Percentiles rank a stretch among this genome's conserved stretches.
These are phyloP conservation scores for Diphasiastrum complanatum DNA, from an alignment of 83 land plant species.

Conservation along the genomic window DNA sequence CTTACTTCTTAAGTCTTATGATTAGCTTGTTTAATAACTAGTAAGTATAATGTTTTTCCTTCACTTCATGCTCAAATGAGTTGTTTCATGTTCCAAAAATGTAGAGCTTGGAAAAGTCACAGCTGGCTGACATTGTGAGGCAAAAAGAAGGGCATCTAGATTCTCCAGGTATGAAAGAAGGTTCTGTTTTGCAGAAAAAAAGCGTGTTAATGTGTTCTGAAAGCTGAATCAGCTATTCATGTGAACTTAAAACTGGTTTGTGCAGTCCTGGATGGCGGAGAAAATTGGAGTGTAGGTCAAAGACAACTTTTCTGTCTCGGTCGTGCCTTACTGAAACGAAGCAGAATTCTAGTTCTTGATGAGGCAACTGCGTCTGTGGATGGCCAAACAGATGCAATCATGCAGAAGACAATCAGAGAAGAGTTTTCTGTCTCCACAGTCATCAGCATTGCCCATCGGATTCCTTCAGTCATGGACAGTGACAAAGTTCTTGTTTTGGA, in stretches of 20 bases:
- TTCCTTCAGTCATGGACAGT: conserved; percentile 34
- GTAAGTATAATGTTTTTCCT: too few species aligned
- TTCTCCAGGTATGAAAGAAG: conserved; percentile 17
- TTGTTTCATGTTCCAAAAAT: too few species aligned
- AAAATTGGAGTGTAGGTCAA: conserved; percentile 36
- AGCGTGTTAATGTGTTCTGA: background rate
- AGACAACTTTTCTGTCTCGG: conserved; percentile 32
- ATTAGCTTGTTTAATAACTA: too few species aligned
- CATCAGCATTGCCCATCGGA: conserved; percentile 34
- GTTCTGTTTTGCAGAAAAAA: background rate
- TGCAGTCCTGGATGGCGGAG: conserved; percentile 26
- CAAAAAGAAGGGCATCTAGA: conserved; percentile 15
- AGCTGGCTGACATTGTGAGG: conserved; percentile 20
- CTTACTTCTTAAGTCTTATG: background rate
- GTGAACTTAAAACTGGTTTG: conserved; percentile 2
- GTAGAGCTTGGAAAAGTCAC: conserved; percentile 26
- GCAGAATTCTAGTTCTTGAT: conserved; percentile 26
- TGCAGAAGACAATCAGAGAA: conserved; percentile 12
- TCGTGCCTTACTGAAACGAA: conserved; percentile 28
- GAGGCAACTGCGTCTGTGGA: conserved; percentile 38
- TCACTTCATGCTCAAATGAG: too few species aligned
- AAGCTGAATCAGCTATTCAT: background rate
- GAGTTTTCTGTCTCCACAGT: conserved; percentile 25
- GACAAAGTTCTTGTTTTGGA: conserved; percentile 33
- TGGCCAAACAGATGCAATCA: conserved; percentile 25